Base-by-base conservation (phyloP, 306 rosid species). In the Malus sieversii region DNA sequence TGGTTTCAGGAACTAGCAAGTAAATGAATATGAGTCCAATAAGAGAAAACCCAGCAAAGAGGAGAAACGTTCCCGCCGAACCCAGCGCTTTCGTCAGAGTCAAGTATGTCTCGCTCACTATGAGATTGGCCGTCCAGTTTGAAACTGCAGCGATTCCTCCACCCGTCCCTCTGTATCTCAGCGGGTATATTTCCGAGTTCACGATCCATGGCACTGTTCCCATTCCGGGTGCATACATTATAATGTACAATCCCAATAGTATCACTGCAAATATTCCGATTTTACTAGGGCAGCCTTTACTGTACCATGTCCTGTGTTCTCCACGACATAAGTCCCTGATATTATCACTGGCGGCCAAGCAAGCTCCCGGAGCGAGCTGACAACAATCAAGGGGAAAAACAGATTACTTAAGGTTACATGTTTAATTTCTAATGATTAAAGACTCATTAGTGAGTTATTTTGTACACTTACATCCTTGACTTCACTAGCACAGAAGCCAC, bases 91-190 rank as follows among this genome's bases (percentile, higher is more conserved):
- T 74, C 10, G 84, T 84, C 78, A 88, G 74, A 23, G 90, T 85
- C 23, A 93, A 82, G 85, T 86, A 93, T 45, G 96, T 84, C 60
- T 84, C 87, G 38, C 90, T 89, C 57, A 91, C 90, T 8, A 93
- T 68, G 76, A 89, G 86, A 75, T 93, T 93, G 6, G 92, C 76
- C 4, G 82, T 55, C 98, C 96, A 93, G 82, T 93, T 93, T 20
- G 88, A 77, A 59, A 93, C 91, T 52, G 92, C 97, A 33, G 96
- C 93, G 14, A 93, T 87, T 19, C 97, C 96, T 72, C 98, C 98
- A 27, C 95, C 93, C 2, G 85, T 46, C 11, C 98, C 96, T 86
- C 96, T 80, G 83, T 85, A 91, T 70, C 86, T 84, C 66, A 88
- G 35, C 2, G 97, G 98, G 63, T 93, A 90, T 25, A 93, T 89